Base-by-base conservation (phyloP, 768 basidiomycete species). In the Boletus pseudo-olivaceus region DNA sequence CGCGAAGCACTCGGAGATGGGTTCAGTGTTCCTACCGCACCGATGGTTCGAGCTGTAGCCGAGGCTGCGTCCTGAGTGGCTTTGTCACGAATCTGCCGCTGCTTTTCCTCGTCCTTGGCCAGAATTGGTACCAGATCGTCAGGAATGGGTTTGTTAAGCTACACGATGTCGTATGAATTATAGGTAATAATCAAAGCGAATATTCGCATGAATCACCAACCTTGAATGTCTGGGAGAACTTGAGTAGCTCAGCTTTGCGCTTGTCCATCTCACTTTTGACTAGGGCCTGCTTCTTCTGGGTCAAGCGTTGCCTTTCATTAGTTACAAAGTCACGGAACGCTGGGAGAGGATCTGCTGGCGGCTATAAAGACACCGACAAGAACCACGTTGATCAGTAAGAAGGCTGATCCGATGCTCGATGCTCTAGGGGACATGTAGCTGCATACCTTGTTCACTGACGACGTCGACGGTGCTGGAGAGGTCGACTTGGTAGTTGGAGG, bases 91-190 rank as follows among this genome's bases (percentile, higher is more conserved):
- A 97, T 95, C 46, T 75, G 79, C 56, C 83, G 82, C 64, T 95
- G 92, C 74, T 91, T 96, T 49, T 88, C 88, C 70, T 92, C 91
- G 64, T 96, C 92, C 73, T 97, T 98, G 39, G 96, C 88, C 23
- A 98, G 75, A 65, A 98, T 94, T 4, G 89, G 81, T 17, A 98
- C 88, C 48, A 98, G 81, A 66, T 98, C 96, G 29, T 93, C 90
- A 14, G 96, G 95, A 59, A 98, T 94, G 17, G 92, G 93, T 68
- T 93, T 89, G 68, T 95, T 96, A 47, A 96, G 82, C 92, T 95
- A 60, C 12, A 47, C 34, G 26, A 51, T 43, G 26, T 26, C 32
- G 12, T 23, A 42, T 39, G 20, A 40, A 58, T 47, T 12, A 46
- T 20, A 14, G 8, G 19, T 20, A 41, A 57, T 43, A 2, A 54